Percentiles rank a stretch among this genome's conserved stretches.
phyloP scores from a whole-genome alignment of 2,329 filamentous ascomycete species.

The Thelonectria discophora region DNA sequence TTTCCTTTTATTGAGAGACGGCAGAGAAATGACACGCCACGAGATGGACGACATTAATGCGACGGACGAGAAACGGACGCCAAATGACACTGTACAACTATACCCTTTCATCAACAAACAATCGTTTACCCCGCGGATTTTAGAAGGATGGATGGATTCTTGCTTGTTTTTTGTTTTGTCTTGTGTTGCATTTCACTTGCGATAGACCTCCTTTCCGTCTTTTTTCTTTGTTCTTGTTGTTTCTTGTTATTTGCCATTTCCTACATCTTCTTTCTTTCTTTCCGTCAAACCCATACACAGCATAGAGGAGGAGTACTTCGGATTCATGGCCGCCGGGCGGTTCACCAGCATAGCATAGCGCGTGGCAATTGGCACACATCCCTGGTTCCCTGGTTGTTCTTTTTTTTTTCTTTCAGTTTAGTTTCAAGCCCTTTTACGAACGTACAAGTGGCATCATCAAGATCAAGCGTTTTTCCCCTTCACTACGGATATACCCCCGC shows the following conservation, averaged over 20 bases:
- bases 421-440: too few species aligned
- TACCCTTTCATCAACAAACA: slow-evolving; percentile 2
- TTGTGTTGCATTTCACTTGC: not conserved
- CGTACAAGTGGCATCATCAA: too few species aligned
- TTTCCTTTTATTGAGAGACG: not conserved
- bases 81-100: not conserved
- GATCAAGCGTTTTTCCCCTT: too few species aligned
- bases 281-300: not conserved
- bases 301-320: not conserved
- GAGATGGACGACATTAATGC: slow-evolving; percentile 1
- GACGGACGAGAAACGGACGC: not conserved
- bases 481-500: too few species aligned
- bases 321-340: too few species aligned
- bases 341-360: too few species aligned
- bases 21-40: not conserved
- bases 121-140: not conserved
- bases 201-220: not conserved
- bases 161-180: slow-evolving; percentile 2
- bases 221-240: not conserved
- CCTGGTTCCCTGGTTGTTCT: too few species aligned
- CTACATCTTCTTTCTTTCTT: not conserved
- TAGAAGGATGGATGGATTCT: not conserved
- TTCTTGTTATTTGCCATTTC: not conserved
- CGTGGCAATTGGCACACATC: too few species aligned
- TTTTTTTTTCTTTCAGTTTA: too few species aligned